These are phyloP conservation scores for Aspergillus bombycis DNA, from an alignment of 2,329 filamentous ascomycete species.

Conservation along the genomic window DNA sequence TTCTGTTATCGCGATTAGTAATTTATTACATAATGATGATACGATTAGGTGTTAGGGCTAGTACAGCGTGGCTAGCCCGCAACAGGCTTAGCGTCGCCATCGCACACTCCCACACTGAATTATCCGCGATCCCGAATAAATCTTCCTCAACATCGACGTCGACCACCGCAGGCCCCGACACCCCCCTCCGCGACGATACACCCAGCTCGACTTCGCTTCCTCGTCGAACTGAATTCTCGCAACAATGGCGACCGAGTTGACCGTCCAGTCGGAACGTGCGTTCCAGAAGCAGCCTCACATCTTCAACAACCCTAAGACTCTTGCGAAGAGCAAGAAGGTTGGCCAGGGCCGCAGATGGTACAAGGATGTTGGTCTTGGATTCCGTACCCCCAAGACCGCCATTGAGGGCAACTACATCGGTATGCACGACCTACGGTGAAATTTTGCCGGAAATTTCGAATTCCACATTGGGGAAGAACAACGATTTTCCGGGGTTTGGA, in stretches of 20 bases:
- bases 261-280: constrained; percentile 99
- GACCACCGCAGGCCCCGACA: constrained; percentile 37
- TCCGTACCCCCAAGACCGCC: constrained; percentile 97
- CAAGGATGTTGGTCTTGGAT: constrained; percentile 99
- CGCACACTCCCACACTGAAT: constrained; percentile 43
- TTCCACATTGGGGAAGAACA: constrained; percentile 19
- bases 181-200: constrained; percentile 37
- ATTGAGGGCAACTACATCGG: constrained; percentile 99
- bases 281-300: constrained; percentile 99
- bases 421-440: constrained; percentile 61
- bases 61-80: constrained; percentile 36
- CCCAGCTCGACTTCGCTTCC: constrained; percentile 43
- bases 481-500: constrained; percentile 18
- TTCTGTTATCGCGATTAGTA: background rate
- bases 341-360: constrained; percentile 98
- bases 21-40: background rate
- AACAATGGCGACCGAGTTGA: constrained; percentile 96
- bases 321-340: constrained; percentile 75
- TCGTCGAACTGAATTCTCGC: constrained; percentile 55
- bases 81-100: constrained; percentile 34
- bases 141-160: constrained; percentile 47
- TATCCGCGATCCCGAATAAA: constrained; percentile 40
- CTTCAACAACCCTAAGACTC: constrained; percentile 97
- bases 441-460: constrained; percentile 22
- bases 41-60: constrained; percentile 37